Evolutionary conservation across 345 rosid genomes (phyloP), one percentile per base, ranked within the genome.

Genomic region (Populus ilicifolia): DNA sequence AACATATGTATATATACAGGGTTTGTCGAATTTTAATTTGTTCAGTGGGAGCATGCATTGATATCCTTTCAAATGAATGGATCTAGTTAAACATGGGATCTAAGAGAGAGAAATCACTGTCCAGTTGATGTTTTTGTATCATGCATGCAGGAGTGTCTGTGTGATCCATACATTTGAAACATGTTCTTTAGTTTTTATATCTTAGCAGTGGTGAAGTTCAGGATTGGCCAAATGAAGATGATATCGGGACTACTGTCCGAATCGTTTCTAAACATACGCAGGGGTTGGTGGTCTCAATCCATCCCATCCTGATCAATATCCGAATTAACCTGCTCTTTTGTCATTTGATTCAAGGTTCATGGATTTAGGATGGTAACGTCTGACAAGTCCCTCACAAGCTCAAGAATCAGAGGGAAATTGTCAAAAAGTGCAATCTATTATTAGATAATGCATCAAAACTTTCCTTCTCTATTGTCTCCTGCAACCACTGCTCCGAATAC

Each of bases 261-360:
- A 14, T 38, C 30, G 46, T 39, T 43, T 38, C 39, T 62, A 39
- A 38, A 13, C 23, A 17, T 33, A 35, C 25, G 48, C 50, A 67
- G 35, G 52, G 16, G 33, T 68, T 25, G 1, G 10, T 25, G 9
- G 39, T 48, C 61, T 59, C 8, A n/a, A 69, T 46, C 38, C 52
- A 69, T 76, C 33, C 13, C 63, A 39, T 25, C 43, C 70, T 30
- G 29, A 27, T 59, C 73, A 52, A 35, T 39, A 39, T 39, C 43
- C 43, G 2, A 39, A 8, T 39, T 39, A 68, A 69, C 56, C 73
- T 21, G 56, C 61, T 38, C 66, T 76, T 54, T 69, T 59, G 79
- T 29, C 69, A 43, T 36, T 59, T 61, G 25, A 33, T 46, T 33
- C 14, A n/a, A 12, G 44, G 20, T 70, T 69, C 73, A 54, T 39